Evolutionary conservation across 768 basidiomycete genomes (phyloP), one percentile per base, ranked within the genome.

Genomic region (Suillus brevipes): DNA sequence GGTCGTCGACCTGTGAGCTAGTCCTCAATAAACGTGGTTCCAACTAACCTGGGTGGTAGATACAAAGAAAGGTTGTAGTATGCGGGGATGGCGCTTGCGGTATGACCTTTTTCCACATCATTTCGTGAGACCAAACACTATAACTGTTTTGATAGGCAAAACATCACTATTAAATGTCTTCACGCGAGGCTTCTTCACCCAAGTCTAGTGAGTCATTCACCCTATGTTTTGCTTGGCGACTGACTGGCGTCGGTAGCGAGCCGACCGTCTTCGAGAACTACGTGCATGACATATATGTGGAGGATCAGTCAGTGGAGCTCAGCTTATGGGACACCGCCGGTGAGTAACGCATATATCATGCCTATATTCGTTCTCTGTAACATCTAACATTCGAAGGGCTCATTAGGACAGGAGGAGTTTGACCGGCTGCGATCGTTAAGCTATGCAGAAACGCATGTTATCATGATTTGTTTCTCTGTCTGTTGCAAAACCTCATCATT

Each of bases 291-390:
- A 81, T 96, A 62, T 83, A 84, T 69, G 87, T 97, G 34, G 95
- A 98, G 68, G 94, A 94, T 40, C 90, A 94, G 70, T 76, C 85
- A 37, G 90, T 98, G 16, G 96, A 99, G 73, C 82, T 99, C 52
- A 94, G 94, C 74, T 74, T 99, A 67, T 99, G 97, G 97, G 97
- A 99, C 75, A 99, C 97, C 53, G 97, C 97, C 53, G 96, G 97
- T 95, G 70, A 65, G 73, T 47, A 65, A 50, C 34, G 63, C 47
- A 56, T 25, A 42, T 18, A 57, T 40, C 20, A 9, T 36, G 12
- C 60, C 14, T 57, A 52, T 47, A 58, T 62, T 40, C 65, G 47
- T 23, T 36, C 64, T 62, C 67, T 63, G 66, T 67, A 70, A 70
- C 65, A 66, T 75, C 67, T 75, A 72, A 77, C 74, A 72, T 61